Base-by-base conservation (phyloP, 306 rosid genomes). In the Begonia loranthoides region DNA sequence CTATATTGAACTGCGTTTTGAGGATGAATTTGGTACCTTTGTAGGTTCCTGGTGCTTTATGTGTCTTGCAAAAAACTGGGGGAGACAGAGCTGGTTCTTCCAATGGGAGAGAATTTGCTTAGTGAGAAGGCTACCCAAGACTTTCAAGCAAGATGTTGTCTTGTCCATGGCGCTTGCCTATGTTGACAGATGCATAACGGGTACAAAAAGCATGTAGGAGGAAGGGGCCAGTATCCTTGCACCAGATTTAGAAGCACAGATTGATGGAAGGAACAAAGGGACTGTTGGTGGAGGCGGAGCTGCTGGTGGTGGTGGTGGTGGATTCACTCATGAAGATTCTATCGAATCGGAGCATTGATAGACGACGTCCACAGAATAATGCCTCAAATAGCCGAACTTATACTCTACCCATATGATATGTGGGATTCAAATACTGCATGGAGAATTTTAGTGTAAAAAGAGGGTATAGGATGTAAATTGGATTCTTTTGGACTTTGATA, bases 231-330 rank as follows among this genome's bases (percentile, higher is more conserved):
- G 87, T 74, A 78, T 56, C 78, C 87, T 90, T 64, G 95, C 95
- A 28, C 94, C 95, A 10, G 95, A 85, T 74, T 73, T 90, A 57
- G 94, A 80, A 46, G 76, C 92, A 21, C 97, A 85, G 67, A 85
- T 90, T 66, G 97, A 90, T 10, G 95, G 82, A 79, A 90, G 95
- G 13, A 70, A 85, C 17, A 94, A 85, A n/a, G n/a, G n/a, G 95
- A 77, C 94, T 12, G 95, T 85, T 71, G 97, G 97, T 57, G 95
- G 95, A 64, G 97, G 97, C 5, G 97, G 97, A 28, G 97, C 97
- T 41, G 95, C 89, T 55, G 90, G 89, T 17, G 70, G n/a, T n/a
- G n/a, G 82, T 57, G 94, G 84, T 55, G 97, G 95, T 55, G 90
- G 95, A 55, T 85, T 75, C 73, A 77, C 92, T n/a, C 95, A 87